Conservation (phyloP, 2,329 filamentous ascomycete species). For the Penicillium freii region DNA sequence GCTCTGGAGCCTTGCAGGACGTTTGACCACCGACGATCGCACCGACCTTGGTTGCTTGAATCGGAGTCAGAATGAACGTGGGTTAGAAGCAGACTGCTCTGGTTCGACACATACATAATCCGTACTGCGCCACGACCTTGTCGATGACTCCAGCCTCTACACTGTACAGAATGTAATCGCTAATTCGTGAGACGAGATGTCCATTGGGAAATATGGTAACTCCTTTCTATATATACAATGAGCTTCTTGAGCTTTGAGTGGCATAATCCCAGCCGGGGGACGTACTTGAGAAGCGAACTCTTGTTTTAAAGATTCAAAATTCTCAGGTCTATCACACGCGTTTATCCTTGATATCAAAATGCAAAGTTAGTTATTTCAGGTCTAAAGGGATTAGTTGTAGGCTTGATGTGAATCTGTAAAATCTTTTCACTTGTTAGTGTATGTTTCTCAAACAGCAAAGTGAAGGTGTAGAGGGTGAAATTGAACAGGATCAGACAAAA, state of each 20-base stretch:
- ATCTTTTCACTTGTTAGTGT: slow-evolving; percentile 27
- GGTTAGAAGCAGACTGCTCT: slow-evolving; percentile 6
- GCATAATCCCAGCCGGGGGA: slow-evolving; percentile 42
- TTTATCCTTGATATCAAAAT: slow-evolving; percentile 66
- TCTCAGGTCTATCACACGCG: slow-evolving; percentile 90
- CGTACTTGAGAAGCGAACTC: slow-evolving; percentile 88
- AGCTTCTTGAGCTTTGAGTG: slow-evolving; percentile 32
- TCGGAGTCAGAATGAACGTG: slow-evolving; percentile 26
- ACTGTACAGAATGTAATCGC: slow-evolving; percentile 98
- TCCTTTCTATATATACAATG: slow-evolving; percentile 65
- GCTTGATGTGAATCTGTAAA: slow-evolving; percentile 10
- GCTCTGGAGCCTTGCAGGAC: slow-evolving; percentile 96
- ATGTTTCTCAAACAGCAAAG: slow-evolving; percentile 13
- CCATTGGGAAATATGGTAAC: slow-evolving; percentile 91
- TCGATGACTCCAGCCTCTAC: slow-evolving; percentile 93
- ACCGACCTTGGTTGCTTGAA: slow-evolving; percentile 81
- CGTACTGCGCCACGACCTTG: slow-evolving; percentile 80
- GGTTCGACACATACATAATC: slow-evolving; percentile 70
- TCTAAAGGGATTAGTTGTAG: background rate
- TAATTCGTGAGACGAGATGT: slow-evolving; percentile 89
- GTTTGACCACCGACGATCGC: slow-evolving; percentile 97
- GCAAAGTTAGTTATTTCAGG: slow-evolving; percentile 28
- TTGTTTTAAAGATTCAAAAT: slow-evolving; percentile 73
- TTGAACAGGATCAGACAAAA: slow-evolving; percentile 69
- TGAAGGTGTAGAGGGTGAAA: slow-evolving; percentile 12